Percentiles rank a stretch among this genome's conserved stretches.
Conservation (phyloP, 2,329 filamentous ascomycete species). For the Saccharata proteae region DNA sequence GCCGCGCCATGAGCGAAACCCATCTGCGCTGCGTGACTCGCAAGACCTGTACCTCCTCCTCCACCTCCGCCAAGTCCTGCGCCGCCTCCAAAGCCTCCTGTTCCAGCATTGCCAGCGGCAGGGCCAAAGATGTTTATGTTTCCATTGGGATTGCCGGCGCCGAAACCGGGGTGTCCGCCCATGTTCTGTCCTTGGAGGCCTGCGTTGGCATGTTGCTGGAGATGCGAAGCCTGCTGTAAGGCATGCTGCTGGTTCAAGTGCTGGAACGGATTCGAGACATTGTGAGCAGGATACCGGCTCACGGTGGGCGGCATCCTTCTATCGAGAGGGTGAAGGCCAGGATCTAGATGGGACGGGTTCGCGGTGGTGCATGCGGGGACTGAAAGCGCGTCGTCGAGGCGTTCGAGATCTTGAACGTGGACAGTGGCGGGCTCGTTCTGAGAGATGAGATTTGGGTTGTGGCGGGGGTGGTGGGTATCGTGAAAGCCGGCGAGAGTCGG, state of each 20-base stretch:
- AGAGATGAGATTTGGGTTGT: too few relatives aligned
- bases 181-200: conserved; percentile 38
- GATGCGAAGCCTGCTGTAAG: conserved; percentile 22
- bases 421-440: too few relatives aligned
- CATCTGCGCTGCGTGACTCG: conserved; percentile 77
- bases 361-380: too few relatives aligned
- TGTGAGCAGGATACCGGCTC: conserved; percentile 46
- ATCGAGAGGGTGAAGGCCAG: conserved; percentile 7
- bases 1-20: conserved; percentile 66
- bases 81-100: conserved; percentile 45
- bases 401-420: too few relatives aligned
- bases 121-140: conserved; percentile 47
- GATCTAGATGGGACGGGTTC: conserved; percentile 2
- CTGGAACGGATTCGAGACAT: conserved; percentile 46
- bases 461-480: too few relatives aligned
- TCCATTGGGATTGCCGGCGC: conserved; percentile 38
- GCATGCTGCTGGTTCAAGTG: conserved; percentile 39
- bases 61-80: conserved; percentile 38
- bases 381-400: too few relatives aligned
- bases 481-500: too few relatives aligned
- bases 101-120: conserved; percentile 37
- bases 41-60: conserved; percentile 53
- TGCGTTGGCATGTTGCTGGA: conserved; percentile 31
- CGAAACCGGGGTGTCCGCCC: conserved; percentile 58
- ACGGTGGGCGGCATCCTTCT: conserved; percentile 45